Percentiles rank a stretch among this genome's conserved stretches.
phyloP scores from a whole-genome alignment of 169 alveolate genomes.

The Theileria annulata region DNA sequence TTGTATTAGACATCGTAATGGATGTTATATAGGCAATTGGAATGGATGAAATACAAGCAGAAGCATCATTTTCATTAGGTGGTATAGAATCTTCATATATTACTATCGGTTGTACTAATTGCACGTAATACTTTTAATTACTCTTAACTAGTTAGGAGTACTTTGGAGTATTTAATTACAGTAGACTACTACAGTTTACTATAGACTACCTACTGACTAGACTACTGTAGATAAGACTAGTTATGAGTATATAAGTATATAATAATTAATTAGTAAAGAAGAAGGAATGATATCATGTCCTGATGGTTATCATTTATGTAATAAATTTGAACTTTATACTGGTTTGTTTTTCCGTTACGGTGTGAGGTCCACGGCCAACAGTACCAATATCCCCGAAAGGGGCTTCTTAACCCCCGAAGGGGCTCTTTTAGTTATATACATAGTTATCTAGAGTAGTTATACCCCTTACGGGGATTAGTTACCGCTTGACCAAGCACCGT shows the following conservation, averaged over 20 bases:
- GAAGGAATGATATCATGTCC: constrained; percentile 82
- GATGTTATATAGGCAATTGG: constrained; percentile 57
- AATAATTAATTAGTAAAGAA: constrained; percentile 63
- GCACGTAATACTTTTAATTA: constrained; percentile 70
- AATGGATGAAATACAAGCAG: constrained; percentile 66
- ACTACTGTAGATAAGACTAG: no score
- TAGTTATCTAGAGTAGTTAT: no score
- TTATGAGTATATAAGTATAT: no score
- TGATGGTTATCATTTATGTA: constrained; percentile 84
- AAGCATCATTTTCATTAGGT: constrained; percentile 70
- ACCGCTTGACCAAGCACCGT: no score
- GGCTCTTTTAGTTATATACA: no score
- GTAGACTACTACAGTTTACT: no score
- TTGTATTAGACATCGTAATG: neutral
- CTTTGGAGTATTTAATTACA: neutral
- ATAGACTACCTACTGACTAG: no score
- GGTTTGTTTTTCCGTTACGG: constrained; percentile 45
- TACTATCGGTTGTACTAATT: constrained; percentile 83
- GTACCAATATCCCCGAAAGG: no score
- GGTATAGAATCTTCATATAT: constrained; percentile 86
- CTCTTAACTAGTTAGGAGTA: no score
- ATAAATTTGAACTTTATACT: constrained; percentile 75
- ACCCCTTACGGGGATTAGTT: no score
- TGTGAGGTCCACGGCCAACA: no score
- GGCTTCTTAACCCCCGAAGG: no score